Evolutionary conservation across 345 rosid species (phyloP), one percentile per base, ranked within the genome.

Genomic region (Arabis alpina): DNA sequence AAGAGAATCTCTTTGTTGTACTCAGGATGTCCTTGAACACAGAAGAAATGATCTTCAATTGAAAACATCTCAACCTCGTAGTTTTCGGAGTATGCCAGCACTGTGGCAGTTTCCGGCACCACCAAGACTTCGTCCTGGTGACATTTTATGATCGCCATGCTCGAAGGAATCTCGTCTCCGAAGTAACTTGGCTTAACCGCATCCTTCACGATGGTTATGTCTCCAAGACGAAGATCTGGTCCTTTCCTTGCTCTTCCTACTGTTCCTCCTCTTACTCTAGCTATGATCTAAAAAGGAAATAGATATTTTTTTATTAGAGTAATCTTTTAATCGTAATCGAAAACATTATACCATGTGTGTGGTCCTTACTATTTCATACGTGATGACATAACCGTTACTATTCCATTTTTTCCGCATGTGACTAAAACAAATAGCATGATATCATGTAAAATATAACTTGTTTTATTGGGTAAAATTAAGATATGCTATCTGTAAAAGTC

Each of bases 11-110:
- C 97, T 53, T 81, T 87, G 77, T 91, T 85, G 76, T 91, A 89
- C 72, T 93, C 98, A 8, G 94, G 97, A 65, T 93, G 96, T 24
- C 98, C 97, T 82, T 93, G 98, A 67, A 93, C 82, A n/a, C 96
- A 94, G 42, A 89, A 70, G 45, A 93, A 80, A 66, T 79, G 96
- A 32, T 83, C 80, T 9, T 85, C 93, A 11, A 91, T 70, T 0
- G 62, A 14, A 42, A 73, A 91, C 88, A 91, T 87, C 64, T 93
- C 98, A 4, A 93, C 87, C 8, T 87, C 87, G 48, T 92, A 91
- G 51, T 84, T 91, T 5, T 82, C 85, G 4, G 98, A 93, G 72
- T 80, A 89, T 2, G 90, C 98, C 7, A 93, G 78, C 27, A 93
- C 81, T 77, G 81, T 74, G 6, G 94, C 97, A 24, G 81, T 83